Conservation (phyloP, 345 rosid species). For the Eucalyptus curtisii region DNA sequence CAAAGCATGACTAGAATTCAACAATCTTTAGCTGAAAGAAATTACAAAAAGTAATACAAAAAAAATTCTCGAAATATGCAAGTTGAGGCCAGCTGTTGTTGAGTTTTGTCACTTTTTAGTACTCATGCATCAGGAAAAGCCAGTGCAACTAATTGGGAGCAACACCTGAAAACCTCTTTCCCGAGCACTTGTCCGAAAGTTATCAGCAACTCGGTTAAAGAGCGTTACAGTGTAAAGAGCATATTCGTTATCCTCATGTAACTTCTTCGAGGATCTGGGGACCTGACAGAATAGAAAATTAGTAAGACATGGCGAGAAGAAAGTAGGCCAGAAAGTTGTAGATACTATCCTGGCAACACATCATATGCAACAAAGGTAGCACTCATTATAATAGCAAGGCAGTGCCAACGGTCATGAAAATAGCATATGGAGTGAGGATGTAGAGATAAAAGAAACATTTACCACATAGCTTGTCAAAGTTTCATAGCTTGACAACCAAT, state of each 20-base stretch:
- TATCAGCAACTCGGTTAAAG: slow-evolving; percentile 90
- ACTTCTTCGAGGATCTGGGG: slow-evolving; percentile 89
- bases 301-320: background rate
- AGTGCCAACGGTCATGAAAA: background rate
- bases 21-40: background rate
- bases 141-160: background rate
- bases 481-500: slow-evolving; percentile 92
- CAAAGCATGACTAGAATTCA: background rate
- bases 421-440: background rate
- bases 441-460: slow-evolving; percentile 8
- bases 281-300: slow-evolving; percentile 40
- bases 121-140: background rate
- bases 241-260: slow-evolving; percentile 95
- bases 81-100: background rate
- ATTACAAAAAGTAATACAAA: background rate
- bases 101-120: background rate
- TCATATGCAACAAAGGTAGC: background rate
- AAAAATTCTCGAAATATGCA: background rate
- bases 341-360: background rate
- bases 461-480: slow-evolving; percentile 91
- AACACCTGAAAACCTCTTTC: slow-evolving; percentile 95
- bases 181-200: slow-evolving; percentile 65
- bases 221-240: slow-evolving; percentile 88
- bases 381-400: background rate
- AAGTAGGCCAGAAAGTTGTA: background rate